phyloP scores from a whole-genome alignment of 345 rosid species.

The Syzygium jambos region DNA sequence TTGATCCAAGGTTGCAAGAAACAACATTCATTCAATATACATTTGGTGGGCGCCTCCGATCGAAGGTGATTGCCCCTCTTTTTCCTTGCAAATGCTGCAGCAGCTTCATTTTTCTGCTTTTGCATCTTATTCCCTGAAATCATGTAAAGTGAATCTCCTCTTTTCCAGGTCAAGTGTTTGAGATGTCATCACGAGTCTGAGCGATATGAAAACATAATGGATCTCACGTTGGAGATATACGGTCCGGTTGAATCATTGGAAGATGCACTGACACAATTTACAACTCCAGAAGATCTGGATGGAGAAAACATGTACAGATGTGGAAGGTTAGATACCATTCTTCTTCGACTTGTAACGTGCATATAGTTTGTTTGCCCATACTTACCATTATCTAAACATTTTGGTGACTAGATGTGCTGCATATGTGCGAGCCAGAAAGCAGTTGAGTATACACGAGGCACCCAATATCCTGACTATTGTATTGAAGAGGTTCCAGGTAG shows the following conservation, averaged over 20 bases:
- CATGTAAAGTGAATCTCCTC: neutral
- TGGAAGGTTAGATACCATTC: constrained; percentile 45
- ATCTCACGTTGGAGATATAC: constrained; percentile 73
- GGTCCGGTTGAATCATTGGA: constrained; percentile 81
- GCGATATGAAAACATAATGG: constrained; percentile 79
- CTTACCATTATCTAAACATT: neutral
- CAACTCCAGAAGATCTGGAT: constrained; percentile 72
- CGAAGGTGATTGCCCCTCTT: constrained; percentile 34
- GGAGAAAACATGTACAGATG: constrained; percentile 93
- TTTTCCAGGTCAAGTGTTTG: constrained; percentile 57
- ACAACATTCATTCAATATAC: constrained; percentile 81
- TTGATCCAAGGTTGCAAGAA: constrained; percentile 59
- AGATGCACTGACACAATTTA: constrained; percentile 79
- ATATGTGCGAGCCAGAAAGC: constrained; percentile 75
- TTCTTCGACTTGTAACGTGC: neutral
- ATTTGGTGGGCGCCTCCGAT: constrained; percentile 71
- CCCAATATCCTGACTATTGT: constrained; percentile 87
- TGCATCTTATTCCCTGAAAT: neutral
- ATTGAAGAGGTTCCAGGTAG: constrained; percentile 82
- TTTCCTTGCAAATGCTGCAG: neutral
- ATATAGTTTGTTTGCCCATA: neutral
- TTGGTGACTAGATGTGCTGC: constrained; percentile 44
- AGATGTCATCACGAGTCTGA: constrained; percentile 75
- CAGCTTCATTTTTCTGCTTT: neutral
- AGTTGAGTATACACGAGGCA: constrained; percentile 72